phyloP scores from a whole-genome alignment of 768 basidiomycete species.

The Podaxis carcinomalis region DNA sequence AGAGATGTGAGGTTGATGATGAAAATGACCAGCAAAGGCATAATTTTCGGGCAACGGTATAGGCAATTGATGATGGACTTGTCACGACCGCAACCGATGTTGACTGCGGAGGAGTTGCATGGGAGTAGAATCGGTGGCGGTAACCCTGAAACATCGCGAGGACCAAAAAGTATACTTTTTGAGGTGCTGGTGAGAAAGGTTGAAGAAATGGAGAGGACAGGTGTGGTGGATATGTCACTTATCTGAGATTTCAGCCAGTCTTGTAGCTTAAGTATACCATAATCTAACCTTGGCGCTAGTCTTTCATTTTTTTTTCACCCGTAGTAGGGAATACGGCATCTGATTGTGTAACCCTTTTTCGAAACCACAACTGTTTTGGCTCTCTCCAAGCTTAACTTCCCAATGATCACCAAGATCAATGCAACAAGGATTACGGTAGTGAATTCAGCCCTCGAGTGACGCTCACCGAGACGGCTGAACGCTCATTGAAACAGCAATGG shows the following conservation, averaged over 20 bases:
- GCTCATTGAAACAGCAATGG: too few relatives aligned
- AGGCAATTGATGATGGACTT: constrained; percentile 12
- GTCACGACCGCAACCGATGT: constrained; percentile 19
- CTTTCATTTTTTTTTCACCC: not conserved
- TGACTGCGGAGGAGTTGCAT: not conserved
- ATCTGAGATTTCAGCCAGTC: not conserved
- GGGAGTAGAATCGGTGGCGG: not conserved
- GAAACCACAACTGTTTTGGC: too few relatives aligned
- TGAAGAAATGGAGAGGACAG: constrained; percentile 7
- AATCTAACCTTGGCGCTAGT: not conserved
- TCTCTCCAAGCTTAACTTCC: too few relatives aligned
- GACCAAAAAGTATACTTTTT: constrained; percentile 19
- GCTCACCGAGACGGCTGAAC: too few relatives aligned
- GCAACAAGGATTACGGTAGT: too few relatives aligned
- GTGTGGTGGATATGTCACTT: not conserved
- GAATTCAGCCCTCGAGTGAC: too few relatives aligned
- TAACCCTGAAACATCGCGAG: not conserved
- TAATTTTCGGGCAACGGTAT: constrained; percentile 3
- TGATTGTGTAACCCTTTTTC: not conserved
- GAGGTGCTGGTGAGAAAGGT: constrained; percentile 15
- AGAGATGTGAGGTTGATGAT: not conserved
- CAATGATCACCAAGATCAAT: too few relatives aligned
- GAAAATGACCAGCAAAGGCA: not conserved
- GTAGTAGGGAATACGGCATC: not conserved
- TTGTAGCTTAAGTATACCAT: not conserved